Base-by-base conservation (phyloP, 768 basidiomycete genomes). In the Tephrocybe rancida region DNA sequence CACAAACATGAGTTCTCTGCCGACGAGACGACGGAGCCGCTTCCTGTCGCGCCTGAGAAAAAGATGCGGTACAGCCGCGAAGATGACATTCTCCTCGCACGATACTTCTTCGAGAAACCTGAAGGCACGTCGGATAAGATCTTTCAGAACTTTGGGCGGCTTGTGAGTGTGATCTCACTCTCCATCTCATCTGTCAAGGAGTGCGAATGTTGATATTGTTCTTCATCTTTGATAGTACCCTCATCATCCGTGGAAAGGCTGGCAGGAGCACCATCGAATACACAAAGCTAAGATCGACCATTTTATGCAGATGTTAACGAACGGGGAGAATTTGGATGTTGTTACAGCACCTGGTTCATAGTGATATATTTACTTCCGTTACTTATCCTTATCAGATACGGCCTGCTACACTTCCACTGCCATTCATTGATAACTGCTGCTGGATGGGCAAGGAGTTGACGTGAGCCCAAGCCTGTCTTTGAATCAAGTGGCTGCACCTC, bases 171-270 rank as follows among this genome's bases (percentile, higher is more conserved):
- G 21, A 9, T 50, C 39, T 22, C 18, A n/a, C n/a, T 54, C 34
- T 19, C 8, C 18, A 13, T 45, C 42, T 39, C 42, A 42, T 39
- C 48, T 54, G 39, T 52, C 21, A 37, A 30, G 29, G 13, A 30
- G 37, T 48, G 44, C 25, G 7, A 30, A 44, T 51, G 37, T 55
- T 37, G 47, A 49, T 48, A 14, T 18, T 46, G 21, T 29, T 34
- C 19, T 46, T 19, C 38, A 5, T 16, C 35, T 34, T 44, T 48
- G 56, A 16, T 61, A 94, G 91, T 80, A 92, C 67, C 83, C 90
- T 1, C 89, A 92, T 65, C 92, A 94, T 73, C 92, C 92, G 2
- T 94, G 92, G 92, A 94, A 94, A 67, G 92, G 92, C 13, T 94
- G 92, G 92, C 92, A 94, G 67, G 92, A 94, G 62, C 92, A 93